A percentile compares a stretch with the other conserved stretches of the same genome.
These are phyloP conservation scores for Aspergillus jensenii DNA, from an alignment of 2,329 filamentous ascomycete species.

Conservation along the genomic window DNA sequence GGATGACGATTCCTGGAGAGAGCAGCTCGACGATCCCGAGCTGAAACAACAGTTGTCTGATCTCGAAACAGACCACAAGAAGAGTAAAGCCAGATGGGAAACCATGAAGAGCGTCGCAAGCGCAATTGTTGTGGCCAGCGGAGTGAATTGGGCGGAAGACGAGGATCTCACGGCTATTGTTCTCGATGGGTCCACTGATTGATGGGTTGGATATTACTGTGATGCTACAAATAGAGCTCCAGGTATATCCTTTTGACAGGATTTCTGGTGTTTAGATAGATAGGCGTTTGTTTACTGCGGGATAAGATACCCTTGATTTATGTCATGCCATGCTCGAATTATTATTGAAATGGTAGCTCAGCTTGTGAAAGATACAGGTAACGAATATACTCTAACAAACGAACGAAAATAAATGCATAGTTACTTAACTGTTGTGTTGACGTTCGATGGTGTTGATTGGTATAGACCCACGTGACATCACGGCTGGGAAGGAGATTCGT, in stretches of 20 bases:
- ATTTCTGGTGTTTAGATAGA: not conserved
- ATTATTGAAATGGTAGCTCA: not conserved
- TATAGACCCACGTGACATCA: slow-evolving; percentile 26
- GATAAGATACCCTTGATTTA: slow-evolving; percentile 3
- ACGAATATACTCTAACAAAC: not conserved
- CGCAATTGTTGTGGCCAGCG: slow-evolving; percentile 76
- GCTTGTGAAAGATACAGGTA: not conserved
- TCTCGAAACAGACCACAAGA: slow-evolving; percentile 60
- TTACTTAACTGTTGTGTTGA: not conserved
- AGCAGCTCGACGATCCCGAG: slow-evolving; percentile 55
- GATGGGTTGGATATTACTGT: slow-evolving; percentile 14
- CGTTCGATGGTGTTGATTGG: not conserved
- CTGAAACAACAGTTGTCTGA: slow-evolving; percentile 57
- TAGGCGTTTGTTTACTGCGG: slow-evolving; percentile 13
- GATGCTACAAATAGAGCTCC: not conserved
- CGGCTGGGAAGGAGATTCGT: slow-evolving; percentile 15
- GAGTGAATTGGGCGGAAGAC: slow-evolving; percentile 76
- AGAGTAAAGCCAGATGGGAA: slow-evolving; percentile 66
- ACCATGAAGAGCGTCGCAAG: slow-evolving; percentile 77
- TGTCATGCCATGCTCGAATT: not conserved
- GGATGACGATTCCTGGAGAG: slow-evolving; percentile 52
- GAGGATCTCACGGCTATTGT: slow-evolving; percentile 68
- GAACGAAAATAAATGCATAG: not conserved
- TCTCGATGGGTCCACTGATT: slow-evolving; percentile 63
- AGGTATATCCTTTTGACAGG: not conserved